These are phyloP conservation scores for Botrytis fragariae DNA, from an alignment of 2,329 filamentous ascomycete species.

Conservation along the genomic window DNA sequence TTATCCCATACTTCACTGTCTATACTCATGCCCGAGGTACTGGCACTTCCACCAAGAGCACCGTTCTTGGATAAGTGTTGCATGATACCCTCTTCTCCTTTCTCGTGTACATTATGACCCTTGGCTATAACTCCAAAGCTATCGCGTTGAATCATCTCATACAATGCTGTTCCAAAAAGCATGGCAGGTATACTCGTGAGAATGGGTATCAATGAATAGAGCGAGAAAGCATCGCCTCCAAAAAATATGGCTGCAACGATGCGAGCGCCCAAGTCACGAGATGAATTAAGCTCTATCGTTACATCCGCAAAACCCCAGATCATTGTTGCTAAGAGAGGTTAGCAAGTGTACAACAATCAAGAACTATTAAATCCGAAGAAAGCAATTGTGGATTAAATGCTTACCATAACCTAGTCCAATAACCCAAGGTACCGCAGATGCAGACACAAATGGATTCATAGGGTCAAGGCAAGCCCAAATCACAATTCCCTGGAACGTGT, in stretches of 20 bases:
- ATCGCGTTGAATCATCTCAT: slow-evolving; percentile 55
- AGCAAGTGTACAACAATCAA: slow-evolving; percentile 37
- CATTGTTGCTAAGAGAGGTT: slow-evolving; percentile 37
- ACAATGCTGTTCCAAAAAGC: slow-evolving; percentile 52
- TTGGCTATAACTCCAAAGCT: slow-evolving; percentile 50
- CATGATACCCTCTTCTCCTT: slow-evolving; percentile 50
- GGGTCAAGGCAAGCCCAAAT: slow-evolving; percentile 59
- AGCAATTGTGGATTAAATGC: background rate
- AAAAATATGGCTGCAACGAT: slow-evolving; percentile 59
- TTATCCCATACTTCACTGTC: slow-evolving; percentile 11
- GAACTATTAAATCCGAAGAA: background rate
- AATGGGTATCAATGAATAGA: slow-evolving; percentile 53
- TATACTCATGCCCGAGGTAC: background rate
- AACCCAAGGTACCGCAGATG: slow-evolving; percentile 48
- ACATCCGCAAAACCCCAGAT: slow-evolving; percentile 55
- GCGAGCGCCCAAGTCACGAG: slow-evolving; percentile 57
- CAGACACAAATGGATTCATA: slow-evolving; percentile 54
- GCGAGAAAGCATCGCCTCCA: slow-evolving; percentile 49
- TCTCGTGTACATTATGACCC: slow-evolving; percentile 48
- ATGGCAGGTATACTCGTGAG: slow-evolving; percentile 57
- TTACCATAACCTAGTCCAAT: slow-evolving; percentile 51
- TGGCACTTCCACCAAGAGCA: slow-evolving; percentile 30
- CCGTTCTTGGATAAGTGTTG: slow-evolving; percentile 44
- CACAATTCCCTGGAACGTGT: slow-evolving; percentile 42
- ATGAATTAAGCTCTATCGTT: slow-evolving; percentile 56